Evolutionary conservation across 805 yeast genomes (phyloP).

Genomic region (Blastobotrys robertii): DNA sequence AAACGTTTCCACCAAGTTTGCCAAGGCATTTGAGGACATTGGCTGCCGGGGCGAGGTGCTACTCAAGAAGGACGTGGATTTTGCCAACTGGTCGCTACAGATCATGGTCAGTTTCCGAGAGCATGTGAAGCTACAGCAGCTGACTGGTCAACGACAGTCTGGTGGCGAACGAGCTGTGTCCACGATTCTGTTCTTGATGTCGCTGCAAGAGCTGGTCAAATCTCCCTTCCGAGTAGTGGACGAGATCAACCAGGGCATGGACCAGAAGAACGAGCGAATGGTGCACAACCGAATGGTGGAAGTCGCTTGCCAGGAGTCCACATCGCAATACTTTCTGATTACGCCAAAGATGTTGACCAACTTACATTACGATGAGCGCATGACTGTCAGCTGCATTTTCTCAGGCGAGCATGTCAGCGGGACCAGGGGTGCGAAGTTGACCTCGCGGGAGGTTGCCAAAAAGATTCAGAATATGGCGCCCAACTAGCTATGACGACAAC

Average conservation of each 20-base stretch:
- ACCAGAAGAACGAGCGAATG: conserved; percentile 77
- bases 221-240: conserved; percentile 95
- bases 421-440: not conserved
- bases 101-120: conserved; percentile 82
- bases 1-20: conserved; percentile 54
- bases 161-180: conserved; percentile 98
- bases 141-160: conserved; percentile 84
- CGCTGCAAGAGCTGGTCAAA: conserved; percentile 76
- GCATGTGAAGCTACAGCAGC: conserved; percentile 52
- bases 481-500: not conserved
- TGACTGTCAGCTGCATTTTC: conserved; percentile 80
- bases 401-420: conserved; percentile 31
- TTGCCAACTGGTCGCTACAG: conserved; percentile 70
- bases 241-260: conserved; percentile 99
- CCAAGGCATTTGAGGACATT: conserved; percentile 55
- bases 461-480: not conserved
- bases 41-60: conserved; percentile 82
- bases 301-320: conserved; percentile 55
- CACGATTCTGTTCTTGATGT: conserved; percentile 80
- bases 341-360: conserved; percentile 85
- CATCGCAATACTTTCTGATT: conserved; percentile 80
- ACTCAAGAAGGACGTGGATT: conserved; percentile 42
- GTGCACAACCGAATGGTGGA: conserved; percentile 81
- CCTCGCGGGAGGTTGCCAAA: not conserved
- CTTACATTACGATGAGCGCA: conserved; percentile 62